Evolutionary conservation across 108 stramenopile genomes (phyloP).

Genomic region (Tribonema minus): DNA sequence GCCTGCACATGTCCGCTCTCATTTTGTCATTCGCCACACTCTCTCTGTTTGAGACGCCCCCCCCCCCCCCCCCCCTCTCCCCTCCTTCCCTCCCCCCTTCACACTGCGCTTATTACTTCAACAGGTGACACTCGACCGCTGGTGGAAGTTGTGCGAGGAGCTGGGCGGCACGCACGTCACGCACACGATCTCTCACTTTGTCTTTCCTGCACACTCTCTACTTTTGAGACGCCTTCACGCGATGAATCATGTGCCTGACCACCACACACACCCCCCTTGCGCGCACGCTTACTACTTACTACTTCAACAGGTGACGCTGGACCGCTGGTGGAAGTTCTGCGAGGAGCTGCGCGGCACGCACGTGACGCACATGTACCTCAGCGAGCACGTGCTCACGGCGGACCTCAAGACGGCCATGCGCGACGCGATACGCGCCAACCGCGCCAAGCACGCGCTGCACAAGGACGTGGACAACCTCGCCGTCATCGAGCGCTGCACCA

Average conservation of each 20-base stretch:
- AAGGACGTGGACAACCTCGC: slow-evolving; percentile 18
- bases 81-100: no score
- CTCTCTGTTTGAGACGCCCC: no score
- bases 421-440: slow-evolving; percentile 35
- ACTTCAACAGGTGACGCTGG: neutral
- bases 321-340: slow-evolving; percentile 42
- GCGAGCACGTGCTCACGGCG: slow-evolving; percentile 47
- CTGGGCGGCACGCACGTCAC: slow-evolving; percentile 34
- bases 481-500: slow-evolving; percentile 51
- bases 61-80: no score
- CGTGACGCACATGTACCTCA: slow-evolving; percentile 52
- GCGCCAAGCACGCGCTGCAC: slow-evolving; percentile 47
- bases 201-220: neutral
- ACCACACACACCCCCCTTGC: neutral
- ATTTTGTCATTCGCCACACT: no score
- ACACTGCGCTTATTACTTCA: neutral
- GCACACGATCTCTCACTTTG: slow-evolving; percentile 11
- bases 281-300: neutral
- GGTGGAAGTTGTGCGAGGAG: slow-evolving; percentile 38
- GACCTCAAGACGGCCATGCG: slow-evolving; percentile 47
- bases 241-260: neutral
- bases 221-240: neutral
- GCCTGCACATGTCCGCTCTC: no score
- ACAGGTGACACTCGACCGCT: slow-evolving; percentile 3
- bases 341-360: slow-evolving; percentile 19